Evolutionary conservation across 306 rosid genomes (phyloP), one percentile per base, ranked within the genome.

Genomic region (Carpinus fangiana): DNA sequence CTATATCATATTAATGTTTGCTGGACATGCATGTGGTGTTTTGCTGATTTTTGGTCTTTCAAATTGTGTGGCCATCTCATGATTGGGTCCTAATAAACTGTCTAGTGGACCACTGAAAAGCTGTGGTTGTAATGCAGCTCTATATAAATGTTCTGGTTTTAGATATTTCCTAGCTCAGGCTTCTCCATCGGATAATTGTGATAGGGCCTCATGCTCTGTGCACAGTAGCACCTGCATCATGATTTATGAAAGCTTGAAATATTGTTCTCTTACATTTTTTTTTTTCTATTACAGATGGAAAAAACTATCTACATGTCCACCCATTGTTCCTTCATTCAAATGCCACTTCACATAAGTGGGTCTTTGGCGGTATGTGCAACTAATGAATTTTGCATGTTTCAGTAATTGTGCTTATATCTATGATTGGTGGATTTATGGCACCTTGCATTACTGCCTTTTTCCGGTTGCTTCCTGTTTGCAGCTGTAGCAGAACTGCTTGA

Each of bases 341-440:
- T 91, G 99, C 99, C 72, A 95, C 99, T 61, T 95, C 97, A 5
- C 99, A 95, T 79, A 95, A 93, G 82, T 95, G 99, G 99, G 90
- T 90, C 70, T 95, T 93, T 85, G 98, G 99, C 38, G 99, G 99
- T 95, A 91, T 73, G 90, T 76, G 76, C 62, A 74, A 68, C 66
- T 66, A 72, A 71, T 73, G 55, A 71, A 28, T 14, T 72, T 18
- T 41, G 45, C 45, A 5, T 41, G 45, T 48, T 56, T 45, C 52
- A 10, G 16, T 69, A 31, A 72, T 56, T 67, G 53, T 60, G 5
- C 23, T 17, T 72, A 46, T 55, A 57, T 70, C 28, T 81, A 64
- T 79, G 47, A 62, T 74, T 9, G 56, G 46, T 76, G 51, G 23
- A 51, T 57, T 28, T 68, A 31, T 56, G 80, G 47, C 41, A 23